These are phyloP conservation scores for Kwoniella dejecticola DNA, from an alignment of 768 basidiomycete genomes.

Conservation along the genomic window DNA sequence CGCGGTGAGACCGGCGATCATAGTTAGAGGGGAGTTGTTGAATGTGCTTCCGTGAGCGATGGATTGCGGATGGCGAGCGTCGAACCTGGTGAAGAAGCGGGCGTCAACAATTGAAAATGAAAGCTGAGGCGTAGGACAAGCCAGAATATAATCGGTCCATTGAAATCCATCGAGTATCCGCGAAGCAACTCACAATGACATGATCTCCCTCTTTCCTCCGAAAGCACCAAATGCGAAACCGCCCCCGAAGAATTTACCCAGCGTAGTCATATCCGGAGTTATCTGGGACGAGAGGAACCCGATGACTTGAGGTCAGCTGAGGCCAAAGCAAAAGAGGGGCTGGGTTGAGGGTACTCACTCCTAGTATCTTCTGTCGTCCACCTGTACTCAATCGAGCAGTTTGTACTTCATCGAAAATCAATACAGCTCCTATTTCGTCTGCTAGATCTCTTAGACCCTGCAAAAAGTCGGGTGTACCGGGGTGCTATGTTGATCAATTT, in stretches of 20 bases:
- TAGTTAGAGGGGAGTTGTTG: constrained; percentile 34
- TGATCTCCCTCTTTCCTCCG: constrained; percentile 27
- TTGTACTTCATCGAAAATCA: constrained; percentile 38
- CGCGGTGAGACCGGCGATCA: constrained; percentile 29
- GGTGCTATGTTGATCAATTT: constrained; percentile 7
- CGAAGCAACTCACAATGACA: constrained; percentile 27
- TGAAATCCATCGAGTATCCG: background rate
- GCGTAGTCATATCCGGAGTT: constrained; percentile 26
- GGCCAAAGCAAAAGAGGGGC: background rate
- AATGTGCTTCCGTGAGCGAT: constrained; percentile 32
- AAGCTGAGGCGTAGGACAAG: too few relatives aligned
- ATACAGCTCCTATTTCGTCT: constrained; percentile 16
- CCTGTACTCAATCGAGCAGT: constrained; percentile 20
- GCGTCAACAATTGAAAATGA: too few relatives aligned
- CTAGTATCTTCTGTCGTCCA: constrained; percentile 15
- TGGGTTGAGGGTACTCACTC: background rate
- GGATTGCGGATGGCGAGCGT: constrained; percentile 20
- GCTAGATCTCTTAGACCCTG: constrained; percentile 11
- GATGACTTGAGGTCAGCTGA: background rate
- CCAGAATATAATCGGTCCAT: too few relatives aligned
- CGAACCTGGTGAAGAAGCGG: constrained; percentile 23
- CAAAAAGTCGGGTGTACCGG: constrained; percentile 26
- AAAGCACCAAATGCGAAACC: constrained; percentile 35
- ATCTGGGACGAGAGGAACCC: background rate
- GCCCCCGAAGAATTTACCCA: constrained; percentile 36